phyloP scores from a whole-genome alignment of 2,329 filamentous ascomycete species.

The Cladosporium sp. region DNA sequence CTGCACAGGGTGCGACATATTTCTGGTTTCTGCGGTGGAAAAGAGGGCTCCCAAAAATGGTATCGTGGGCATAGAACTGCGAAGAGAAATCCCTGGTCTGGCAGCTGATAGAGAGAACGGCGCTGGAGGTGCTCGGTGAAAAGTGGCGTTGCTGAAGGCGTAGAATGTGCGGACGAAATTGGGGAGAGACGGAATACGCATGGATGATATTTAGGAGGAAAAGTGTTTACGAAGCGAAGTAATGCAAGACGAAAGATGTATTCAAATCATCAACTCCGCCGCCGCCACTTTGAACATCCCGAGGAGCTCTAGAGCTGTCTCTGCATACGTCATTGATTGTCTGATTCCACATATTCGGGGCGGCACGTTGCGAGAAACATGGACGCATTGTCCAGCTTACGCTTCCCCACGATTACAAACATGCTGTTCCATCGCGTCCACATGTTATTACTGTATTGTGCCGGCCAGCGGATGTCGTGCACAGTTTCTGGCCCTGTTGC shows the following conservation, averaged over 20 bases:
- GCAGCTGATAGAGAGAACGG: slow-evolving; percentile 26
- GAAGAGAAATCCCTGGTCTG: slow-evolving; percentile 29
- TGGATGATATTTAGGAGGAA: slow-evolving; percentile 23
- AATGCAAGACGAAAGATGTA: neutral
- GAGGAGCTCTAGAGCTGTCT: slow-evolving; percentile 1
- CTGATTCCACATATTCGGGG: neutral
- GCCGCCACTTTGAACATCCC: neutral
- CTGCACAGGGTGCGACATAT: slow-evolving; percentile 66
- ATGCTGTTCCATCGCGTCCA: no score
- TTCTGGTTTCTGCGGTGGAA: slow-evolving; percentile 50
- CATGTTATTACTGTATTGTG: no score
- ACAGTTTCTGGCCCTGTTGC: no score
- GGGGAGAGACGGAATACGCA: slow-evolving; percentile 48
- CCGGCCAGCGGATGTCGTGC: no score
- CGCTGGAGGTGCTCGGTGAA: slow-evolving; percentile 21
- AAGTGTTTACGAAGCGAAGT: neutral
- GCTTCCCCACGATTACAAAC: no score
- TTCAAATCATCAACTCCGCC: neutral
- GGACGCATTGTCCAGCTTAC: neutral
- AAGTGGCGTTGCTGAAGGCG: slow-evolving; percentile 44
- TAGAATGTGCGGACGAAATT: slow-evolving; percentile 47
- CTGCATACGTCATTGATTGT: slow-evolving; percentile 8
- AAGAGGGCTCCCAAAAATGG: slow-evolving; percentile 77
- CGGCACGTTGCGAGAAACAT: neutral
- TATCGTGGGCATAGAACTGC: slow-evolving; percentile 65